Percentiles rank a stretch among this genome's conserved stretches.
Conservation (phyloP, 257 asterid genomes). For the Fraxinus americana region DNA sequence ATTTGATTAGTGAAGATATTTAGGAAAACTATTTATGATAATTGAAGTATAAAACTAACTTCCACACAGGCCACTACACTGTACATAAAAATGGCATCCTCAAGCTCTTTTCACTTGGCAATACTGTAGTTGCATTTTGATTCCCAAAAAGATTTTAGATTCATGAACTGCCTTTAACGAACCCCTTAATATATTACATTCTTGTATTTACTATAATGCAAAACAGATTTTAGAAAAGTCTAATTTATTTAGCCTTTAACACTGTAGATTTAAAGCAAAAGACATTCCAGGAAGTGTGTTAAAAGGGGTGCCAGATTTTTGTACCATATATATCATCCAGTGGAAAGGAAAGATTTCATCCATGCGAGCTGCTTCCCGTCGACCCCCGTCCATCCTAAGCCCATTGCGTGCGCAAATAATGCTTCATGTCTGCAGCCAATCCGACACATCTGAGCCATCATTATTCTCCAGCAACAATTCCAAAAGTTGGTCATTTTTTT, state of each 20-base stretch:
- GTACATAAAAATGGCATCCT: neutral
- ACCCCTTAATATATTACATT: neutral
- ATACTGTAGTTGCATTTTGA: neutral
- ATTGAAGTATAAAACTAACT: neutral
- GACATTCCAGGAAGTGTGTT: constrained; percentile 75
- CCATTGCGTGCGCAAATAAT: constrained; percentile 71
- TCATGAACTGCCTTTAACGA: neutral
- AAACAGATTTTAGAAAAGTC: constrained; percentile 5
- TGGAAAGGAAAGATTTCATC: constrained; percentile 78
- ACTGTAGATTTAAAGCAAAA: constrained; percentile 69
- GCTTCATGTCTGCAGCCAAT: constrained; percentile 40
- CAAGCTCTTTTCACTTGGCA: neutral
- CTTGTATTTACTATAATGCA: neutral
- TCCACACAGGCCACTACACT: neutral
- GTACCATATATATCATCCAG: constrained; percentile 69
- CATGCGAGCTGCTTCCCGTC: constrained; percentile 69
- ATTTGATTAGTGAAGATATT: neutral
- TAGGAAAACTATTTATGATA: neutral
- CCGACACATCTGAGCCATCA: constrained; percentile 33
- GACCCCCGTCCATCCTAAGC: constrained; percentile 58
- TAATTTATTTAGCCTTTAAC: constrained; percentile 25
- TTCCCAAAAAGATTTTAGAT: neutral
- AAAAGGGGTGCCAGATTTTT: constrained; percentile 82
- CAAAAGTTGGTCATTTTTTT: constrained; percentile 46
- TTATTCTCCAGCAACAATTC: constrained; percentile 33